Evolutionary conservation across 257 asterid genomes (phyloP).

Genomic region (Solanum pennellii): DNA sequence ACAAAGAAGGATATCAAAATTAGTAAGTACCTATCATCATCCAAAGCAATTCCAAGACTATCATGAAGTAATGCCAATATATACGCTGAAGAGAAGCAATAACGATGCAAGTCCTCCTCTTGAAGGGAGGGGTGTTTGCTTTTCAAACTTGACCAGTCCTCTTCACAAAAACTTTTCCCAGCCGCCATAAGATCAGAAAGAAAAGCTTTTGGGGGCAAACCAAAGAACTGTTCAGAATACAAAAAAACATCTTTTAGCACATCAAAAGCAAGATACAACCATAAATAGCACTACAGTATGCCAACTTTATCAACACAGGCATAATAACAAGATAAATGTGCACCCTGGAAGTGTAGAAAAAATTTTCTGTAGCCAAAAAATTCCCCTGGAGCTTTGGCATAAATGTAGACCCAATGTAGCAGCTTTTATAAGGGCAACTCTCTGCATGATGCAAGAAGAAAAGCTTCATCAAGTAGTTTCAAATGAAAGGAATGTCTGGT

Average conservation of each 20-base stretch:
- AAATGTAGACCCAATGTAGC: constrained; percentile 65
- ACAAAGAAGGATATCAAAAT: neutral
- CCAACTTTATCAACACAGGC: neutral
- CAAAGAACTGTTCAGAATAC: constrained; percentile 54
- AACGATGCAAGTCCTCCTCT: constrained; percentile 68
- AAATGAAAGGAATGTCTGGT: neutral
- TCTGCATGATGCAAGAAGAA: constrained; percentile 34
- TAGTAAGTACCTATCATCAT: constrained; percentile 56
- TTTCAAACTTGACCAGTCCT: constrained; percentile 70
- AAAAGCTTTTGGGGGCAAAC: constrained; percentile 49
- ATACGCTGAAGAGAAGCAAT: constrained; percentile 96
- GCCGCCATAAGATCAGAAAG: constrained; percentile 75
- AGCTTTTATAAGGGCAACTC: constrained; percentile 50
- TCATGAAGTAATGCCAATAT: constrained; percentile 92
- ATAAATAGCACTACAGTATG: neutral
- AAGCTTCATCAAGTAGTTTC: neutral
- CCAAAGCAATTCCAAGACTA: constrained; percentile 81
- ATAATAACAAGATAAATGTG: neutral
- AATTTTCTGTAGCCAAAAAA: constrained; percentile 91
- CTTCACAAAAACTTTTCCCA: constrained; percentile 78
- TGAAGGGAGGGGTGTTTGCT: constrained; percentile 41
- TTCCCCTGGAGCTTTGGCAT: constrained; percentile 83
- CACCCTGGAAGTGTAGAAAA: constrained; percentile 89
- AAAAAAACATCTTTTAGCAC: neutral
- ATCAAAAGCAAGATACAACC: neutral